phyloP scores from a whole-genome alignment of 2,329 filamentous ascomycete genomes.

The Aspergillus pseudonomiae region DNA sequence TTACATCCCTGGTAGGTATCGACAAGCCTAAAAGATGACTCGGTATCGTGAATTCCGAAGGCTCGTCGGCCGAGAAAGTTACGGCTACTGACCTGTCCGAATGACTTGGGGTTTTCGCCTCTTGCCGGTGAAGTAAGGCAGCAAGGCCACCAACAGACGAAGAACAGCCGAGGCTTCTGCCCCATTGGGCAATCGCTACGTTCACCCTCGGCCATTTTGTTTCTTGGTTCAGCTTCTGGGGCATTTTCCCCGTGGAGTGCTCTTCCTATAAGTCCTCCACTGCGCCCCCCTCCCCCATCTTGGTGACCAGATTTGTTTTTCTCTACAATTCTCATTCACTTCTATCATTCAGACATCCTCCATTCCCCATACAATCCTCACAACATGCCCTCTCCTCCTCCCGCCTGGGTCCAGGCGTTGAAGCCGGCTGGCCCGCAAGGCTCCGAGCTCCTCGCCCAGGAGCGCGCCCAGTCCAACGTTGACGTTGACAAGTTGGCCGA shows the following conservation, averaged over 20 bases:
- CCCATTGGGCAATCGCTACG: conserved; percentile 2
- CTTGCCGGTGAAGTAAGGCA: not conserved
- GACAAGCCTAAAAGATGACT: not conserved
- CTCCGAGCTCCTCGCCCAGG: conserved; percentile 67
- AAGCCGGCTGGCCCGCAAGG: conserved; percentile 70
- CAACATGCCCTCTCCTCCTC: conserved; percentile 48
- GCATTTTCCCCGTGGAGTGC: conserved; percentile 10
- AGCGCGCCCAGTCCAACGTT: conserved; percentile 69
- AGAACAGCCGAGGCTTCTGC: not conserved
- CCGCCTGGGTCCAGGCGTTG: conserved; percentile 68
- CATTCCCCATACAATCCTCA: not conserved
- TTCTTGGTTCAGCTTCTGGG: not conserved
- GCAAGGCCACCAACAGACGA: not conserved
- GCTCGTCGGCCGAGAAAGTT: not conserved
- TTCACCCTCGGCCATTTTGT: conserved; percentile 2
- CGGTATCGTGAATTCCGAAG: not conserved
- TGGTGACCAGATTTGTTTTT: conserved; percentile 1
- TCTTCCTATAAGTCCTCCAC: not conserved
- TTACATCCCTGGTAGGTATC: not conserved
- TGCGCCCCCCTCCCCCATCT: too few relatives aligned
- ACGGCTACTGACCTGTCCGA: not conserved
- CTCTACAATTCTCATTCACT: not conserved
- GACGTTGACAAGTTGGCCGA: conserved; percentile 68
- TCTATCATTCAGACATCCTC: not conserved
- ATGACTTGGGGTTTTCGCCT: not conserved